Evolutionary conservation across 495 filamentous ascomycete species (phyloP).

Genomic region (Astrothelium macrocarpum): DNA sequence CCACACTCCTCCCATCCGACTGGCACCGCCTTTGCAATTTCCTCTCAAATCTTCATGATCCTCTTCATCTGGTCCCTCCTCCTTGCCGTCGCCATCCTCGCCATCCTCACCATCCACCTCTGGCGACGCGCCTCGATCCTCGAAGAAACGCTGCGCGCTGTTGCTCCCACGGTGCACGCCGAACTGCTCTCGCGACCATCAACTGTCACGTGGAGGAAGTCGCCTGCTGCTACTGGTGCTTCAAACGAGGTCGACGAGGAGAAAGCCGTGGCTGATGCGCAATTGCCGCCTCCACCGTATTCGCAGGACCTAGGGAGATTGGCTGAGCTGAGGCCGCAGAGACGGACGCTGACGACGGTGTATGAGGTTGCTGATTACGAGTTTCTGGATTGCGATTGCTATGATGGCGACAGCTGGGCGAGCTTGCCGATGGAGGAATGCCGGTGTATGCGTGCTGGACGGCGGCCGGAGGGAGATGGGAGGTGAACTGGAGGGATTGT

Average conservation of each 20-base stretch:
- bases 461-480: not conserved
- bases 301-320: not conserved
- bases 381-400: slow-evolving; percentile 4
- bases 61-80: not conserved
- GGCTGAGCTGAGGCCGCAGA: not conserved
- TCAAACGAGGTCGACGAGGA: not conserved
- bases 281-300: not conserved
- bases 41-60: not conserved
- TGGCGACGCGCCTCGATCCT: not conserved
- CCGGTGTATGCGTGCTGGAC: not conserved
- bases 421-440: not conserved
- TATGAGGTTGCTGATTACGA: not conserved
- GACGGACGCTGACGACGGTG: not conserved
- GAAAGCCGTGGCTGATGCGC: not conserved
- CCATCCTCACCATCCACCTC: not conserved
- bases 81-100: not conserved
- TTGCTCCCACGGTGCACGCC: not conserved
- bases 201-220: no score
- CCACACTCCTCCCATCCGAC: no score
- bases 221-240: no score
- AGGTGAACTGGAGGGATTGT: not conserved
- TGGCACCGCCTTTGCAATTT: no score
- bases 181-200: not conserved
- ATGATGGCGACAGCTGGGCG: slow-evolving; percentile 2
- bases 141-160: not conserved